Conservation (phyloP, 2,329 filamentous ascomycete species). For the Trichoderma breve region DNA sequence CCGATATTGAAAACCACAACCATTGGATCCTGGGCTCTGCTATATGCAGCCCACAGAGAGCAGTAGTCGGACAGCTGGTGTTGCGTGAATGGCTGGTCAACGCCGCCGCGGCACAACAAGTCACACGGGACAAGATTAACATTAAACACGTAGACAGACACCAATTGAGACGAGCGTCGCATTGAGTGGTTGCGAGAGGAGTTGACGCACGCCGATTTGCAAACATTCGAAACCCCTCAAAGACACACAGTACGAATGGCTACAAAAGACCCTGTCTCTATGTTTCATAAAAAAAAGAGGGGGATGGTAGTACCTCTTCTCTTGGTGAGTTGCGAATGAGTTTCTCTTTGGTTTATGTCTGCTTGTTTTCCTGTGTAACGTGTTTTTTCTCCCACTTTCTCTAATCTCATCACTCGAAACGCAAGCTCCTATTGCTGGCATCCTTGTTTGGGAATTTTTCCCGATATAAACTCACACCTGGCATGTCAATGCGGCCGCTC, state of each 20-base stretch:
- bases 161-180: neutral
- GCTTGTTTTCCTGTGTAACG: neutral
- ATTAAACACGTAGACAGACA: neutral
- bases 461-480: neutral
- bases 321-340: neutral
- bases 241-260: neutral
- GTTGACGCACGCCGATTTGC: neutral
- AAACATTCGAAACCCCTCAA: neutral
- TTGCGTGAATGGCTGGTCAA: conserved; percentile 18
- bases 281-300: neutral
- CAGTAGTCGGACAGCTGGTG: conserved; percentile 7
- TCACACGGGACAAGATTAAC: neutral
- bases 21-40: neutral
- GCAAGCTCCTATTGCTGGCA: neutral
- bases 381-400: neutral
- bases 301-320: neutral
- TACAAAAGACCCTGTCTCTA: neutral
- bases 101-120: neutral
- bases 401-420: neutral
- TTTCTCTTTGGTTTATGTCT: neutral
- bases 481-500: neutral
- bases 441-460: neutral
- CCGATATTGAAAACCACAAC: neutral
- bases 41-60: neutral
- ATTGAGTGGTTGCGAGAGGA: neutral